Percentiles rank a stretch among this genome's conserved stretches.
These are phyloP conservation scores for Paramecium tetraurelia DNA, from an alignment of 73 alveolate species.

Conservation along the genomic window DNA sequence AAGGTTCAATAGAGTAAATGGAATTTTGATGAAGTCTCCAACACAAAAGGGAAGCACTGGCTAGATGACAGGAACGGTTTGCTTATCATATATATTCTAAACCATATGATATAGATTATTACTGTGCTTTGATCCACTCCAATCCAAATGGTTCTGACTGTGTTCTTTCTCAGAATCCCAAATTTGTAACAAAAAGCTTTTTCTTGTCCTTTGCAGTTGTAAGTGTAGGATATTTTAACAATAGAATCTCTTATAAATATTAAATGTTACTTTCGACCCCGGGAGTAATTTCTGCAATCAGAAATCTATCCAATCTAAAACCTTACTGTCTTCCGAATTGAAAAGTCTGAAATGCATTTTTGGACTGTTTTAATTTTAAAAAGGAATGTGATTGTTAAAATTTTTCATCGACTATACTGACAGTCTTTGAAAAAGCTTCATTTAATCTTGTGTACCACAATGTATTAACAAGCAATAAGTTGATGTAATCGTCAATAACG, in stretches of 20 bases:
- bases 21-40: background rate
- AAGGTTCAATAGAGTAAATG: background rate
- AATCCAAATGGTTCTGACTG: background rate
- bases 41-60: slow-evolving; percentile 4
- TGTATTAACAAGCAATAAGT: background rate
- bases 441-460: slow-evolving; percentile 27
- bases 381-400: background rate
- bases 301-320: background rate
- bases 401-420: background rate
- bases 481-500: background rate
- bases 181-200: background rate
- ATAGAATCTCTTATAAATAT: background rate
- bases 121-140: slow-evolving; percentile 7
- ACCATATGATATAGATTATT: background rate
- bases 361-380: background rate
- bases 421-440: background rate
- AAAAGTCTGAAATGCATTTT: background rate
- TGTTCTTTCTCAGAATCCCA: background rate
- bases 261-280: background rate
- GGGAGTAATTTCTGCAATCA: background rate
- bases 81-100: slow-evolving; percentile 15
- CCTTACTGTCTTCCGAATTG: background rate
- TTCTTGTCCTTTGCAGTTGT: background rate
- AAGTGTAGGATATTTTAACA: background rate
- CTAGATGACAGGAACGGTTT: background rate